These are phyloP conservation scores for Naematelia encephala DNA, from an alignment of 768 basidiomycete species.

Conservation along the genomic window DNA sequence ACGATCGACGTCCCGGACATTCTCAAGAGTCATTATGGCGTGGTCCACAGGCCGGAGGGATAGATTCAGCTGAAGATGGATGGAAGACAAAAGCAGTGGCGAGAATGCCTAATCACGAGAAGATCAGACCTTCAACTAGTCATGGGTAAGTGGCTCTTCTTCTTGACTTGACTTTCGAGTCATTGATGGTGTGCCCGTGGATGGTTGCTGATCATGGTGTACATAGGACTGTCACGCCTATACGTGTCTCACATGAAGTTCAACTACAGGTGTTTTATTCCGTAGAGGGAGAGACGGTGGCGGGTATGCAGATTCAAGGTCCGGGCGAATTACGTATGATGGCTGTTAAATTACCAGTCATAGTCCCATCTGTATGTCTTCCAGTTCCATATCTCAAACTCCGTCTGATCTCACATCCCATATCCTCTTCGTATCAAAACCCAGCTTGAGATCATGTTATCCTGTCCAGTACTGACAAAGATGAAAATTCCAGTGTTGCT, in stretches of 20 bases:
- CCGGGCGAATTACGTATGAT: conserved; percentile 47
- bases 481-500: background rate
- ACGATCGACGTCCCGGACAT: conserved; percentile 30
- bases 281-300: conserved; percentile 33
- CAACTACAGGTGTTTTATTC: conserved; percentile 45
- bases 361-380: conserved; percentile 41
- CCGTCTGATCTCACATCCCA: too few species aligned
- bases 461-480: too few species aligned
- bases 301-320: conserved; percentile 26
- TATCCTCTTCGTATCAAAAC: too few species aligned
- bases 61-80: conserved; percentile 19
- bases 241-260: conserved; percentile 41
- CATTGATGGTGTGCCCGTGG: background rate
- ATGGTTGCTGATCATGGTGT: background rate
- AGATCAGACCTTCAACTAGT: conserved; percentile 41
- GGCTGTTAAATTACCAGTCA: conserved; percentile 32
- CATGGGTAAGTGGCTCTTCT: conserved; percentile 32
- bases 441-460: too few species aligned
- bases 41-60: conserved; percentile 28
- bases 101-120: conserved; percentile 44
- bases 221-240: conserved; percentile 47
- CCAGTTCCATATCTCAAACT: too few species aligned
- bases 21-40: conserved; percentile 33
- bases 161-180: background rate
- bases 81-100: conserved; percentile 34